Percentiles rank a stretch among this genome's conserved stretches.
Evolutionary conservation across 495 filamentous ascomycete genomes (phyloP).

Genomic region (Aspergillus nidulans): DNA sequence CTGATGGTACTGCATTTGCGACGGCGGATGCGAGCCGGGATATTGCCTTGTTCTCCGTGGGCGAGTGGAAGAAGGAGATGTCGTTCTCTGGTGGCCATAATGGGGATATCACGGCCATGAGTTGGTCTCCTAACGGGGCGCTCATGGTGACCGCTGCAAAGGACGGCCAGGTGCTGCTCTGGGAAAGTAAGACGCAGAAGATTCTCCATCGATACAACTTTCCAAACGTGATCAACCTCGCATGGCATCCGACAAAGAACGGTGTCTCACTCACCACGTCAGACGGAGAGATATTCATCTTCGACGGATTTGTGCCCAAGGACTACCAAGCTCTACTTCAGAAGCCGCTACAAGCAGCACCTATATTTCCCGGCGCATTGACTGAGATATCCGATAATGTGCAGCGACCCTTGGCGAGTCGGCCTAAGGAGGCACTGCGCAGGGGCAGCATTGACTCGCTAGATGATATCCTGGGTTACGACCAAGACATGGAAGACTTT

Average conservation of each 20-base stretch:
- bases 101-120: conserved; percentile 78
- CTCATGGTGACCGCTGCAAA: conserved; percentile 76
- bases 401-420: conserved; percentile 50
- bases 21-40: conserved; percentile 78
- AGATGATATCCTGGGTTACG: conserved; percentile 51
- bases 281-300: conserved; percentile 87
- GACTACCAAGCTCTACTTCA: conserved; percentile 59
- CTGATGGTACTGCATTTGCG: conserved; percentile 88
- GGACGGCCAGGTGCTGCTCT: conserved; percentile 79
- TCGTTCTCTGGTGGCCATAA: conserved; percentile 72
- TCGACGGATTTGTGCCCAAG: conserved; percentile 68
- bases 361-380: conserved; percentile 78
- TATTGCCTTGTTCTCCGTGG: conserved; percentile 76
- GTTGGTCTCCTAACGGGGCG: conserved; percentile 93
- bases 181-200: conserved; percentile 84
- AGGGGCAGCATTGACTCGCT: conserved; percentile 53
- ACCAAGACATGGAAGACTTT: conserved; percentile 67
- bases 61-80: conserved; percentile 83
- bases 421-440: conserved; percentile 46
- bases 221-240: conserved; percentile 73
- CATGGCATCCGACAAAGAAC: conserved; percentile 89
- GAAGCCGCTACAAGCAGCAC: conserved; percentile 66
- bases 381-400: conserved; percentile 66
- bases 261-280: conserved; percentile 84
- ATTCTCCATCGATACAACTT: conserved; percentile 64